These are phyloP conservation scores for Calonectria pseudoreteaudii DNA, from an alignment of 2,329 filamentous ascomycete species.

Conservation along the genomic window DNA sequence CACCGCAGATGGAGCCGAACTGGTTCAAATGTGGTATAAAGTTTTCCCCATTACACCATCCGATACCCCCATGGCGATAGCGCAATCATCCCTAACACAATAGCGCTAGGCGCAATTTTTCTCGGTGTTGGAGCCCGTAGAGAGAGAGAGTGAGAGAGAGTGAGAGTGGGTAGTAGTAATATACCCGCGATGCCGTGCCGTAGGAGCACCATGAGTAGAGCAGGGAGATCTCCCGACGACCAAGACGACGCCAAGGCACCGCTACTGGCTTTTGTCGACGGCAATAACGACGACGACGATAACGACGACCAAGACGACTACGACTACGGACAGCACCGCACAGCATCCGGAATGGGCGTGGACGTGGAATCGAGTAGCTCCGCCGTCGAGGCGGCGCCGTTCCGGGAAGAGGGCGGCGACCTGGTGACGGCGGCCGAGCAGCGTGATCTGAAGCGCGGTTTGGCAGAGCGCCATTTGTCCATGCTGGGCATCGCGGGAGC, in stretches of 20 bases:
- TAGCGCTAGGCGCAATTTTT: slow-evolving; percentile 15
- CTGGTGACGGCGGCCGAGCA: slow-evolving; percentile 40
- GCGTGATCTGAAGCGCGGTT: slow-evolving; percentile 38
- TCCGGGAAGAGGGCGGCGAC: slow-evolving; percentile 27
- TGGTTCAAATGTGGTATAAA: not conserved
- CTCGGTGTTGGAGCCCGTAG: not conserved
- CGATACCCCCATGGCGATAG: slow-evolving; percentile 19
- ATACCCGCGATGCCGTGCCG: not conserved
- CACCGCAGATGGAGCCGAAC: slow-evolving; percentile 5
- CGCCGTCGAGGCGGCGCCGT: not conserved
- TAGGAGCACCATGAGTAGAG: slow-evolving; percentile 4
- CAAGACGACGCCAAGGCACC: slow-evolving; percentile 16
- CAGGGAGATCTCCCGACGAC: not conserved
- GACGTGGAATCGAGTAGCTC: slow-evolving; percentile 18
- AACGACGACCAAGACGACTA: not conserved
- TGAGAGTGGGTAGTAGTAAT: no score
- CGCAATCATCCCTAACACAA: slow-evolving; percentile 18
- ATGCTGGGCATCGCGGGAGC: slow-evolving; percentile 66
- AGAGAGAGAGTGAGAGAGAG: no score
- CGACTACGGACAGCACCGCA: not conserved
- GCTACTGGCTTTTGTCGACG: slow-evolving; percentile 17
- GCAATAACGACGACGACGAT: not conserved
- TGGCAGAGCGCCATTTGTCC: slow-evolving; percentile 55
- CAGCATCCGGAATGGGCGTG: slow-evolving; percentile 3
- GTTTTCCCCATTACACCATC: slow-evolving; percentile 19